Evolutionary conservation across 2,329 filamentous ascomycete genomes (phyloP).

Genomic region (Aspergillus fructus): DNA sequence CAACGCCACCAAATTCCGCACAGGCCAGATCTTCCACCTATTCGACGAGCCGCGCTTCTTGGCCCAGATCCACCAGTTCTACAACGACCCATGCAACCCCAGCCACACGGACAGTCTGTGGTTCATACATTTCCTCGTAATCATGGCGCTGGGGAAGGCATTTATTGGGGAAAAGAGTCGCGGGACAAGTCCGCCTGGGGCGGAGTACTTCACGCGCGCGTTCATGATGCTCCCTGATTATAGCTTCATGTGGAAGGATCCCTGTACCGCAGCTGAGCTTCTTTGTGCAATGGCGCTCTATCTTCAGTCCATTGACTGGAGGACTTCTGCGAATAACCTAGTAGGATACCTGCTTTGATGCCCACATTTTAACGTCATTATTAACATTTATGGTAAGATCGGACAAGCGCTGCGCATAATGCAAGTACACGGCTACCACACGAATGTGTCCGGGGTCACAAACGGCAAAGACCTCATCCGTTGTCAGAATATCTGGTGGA

Average conservation of each 20-base stretch:
- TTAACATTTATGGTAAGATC: not conserved
- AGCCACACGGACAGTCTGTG: not conserved
- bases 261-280: conserved; percentile 1
- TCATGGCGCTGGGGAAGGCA: conserved; percentile 7
- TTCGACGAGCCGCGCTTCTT: conserved; percentile 6
- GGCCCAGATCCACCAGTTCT: conserved; percentile 7
- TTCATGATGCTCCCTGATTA: conserved; percentile 9
- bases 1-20: conserved; percentile 6
- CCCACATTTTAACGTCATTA: no score
- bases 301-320: conserved; percentile 9
- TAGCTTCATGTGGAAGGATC: conserved; percentile 2
- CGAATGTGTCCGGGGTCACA: not conserved
- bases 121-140: conserved; percentile 8
- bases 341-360: not conserved
- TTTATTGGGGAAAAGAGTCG: conserved; percentile 3
- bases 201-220: conserved; percentile 1
- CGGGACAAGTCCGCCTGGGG: not conserved
- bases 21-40: conserved; percentile 5
- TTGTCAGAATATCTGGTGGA: conserved; percentile 9
- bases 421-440: conserved; percentile 3
- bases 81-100: not conserved
- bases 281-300: conserved; percentile 10
- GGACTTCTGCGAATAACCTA: conserved; percentile 6
- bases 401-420: conserved; percentile 4
- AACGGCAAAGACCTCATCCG: not conserved